Base-by-base conservation (phyloP, 257 asterid species). In the Misopates orontium region DNA sequence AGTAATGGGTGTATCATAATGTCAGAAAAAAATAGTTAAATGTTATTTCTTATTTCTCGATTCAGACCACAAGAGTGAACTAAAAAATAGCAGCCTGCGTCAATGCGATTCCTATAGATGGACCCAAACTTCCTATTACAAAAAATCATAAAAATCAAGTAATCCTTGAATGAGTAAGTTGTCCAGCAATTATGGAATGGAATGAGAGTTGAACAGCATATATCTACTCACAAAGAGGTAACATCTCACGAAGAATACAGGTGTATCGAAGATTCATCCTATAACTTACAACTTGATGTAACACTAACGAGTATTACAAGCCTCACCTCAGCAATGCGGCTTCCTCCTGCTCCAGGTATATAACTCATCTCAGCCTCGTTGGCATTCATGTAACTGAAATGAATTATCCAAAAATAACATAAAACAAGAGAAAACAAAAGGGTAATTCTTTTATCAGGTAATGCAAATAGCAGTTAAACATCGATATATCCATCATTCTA, bases 301-400 rank as follows among this genome's bases (percentile, higher is more conserved):
- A 67, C 36, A 45, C 51, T 56, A 72, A 45, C 48, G 56, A 62
- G 50, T 39, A 66, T 45, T 66, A 52, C 45, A 48, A 48, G 82
- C 57, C 80, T 66, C 72, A 89, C 96, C 88, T 87, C 87, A 48
- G 67, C 39, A 50, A 76, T 41, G 66, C 66, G 84, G 66, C 79
- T 61, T 39, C 84, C 79, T 62, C 88, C 83, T 69, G 78, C 62
- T 62, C 80, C 82, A 48, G 69, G 59, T 15, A 71, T 42, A 75
- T 84, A 52, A 77, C 77, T 67, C 64, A 79, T 71, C 75, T 68
- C 73, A 75, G 59, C 75, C 78, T 82, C 84, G 23, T 73, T 68
- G 71, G 40, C 73, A 48, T 71, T 72, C 52, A 57, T 48, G 80
- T 80, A 83, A 73, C 97, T 90, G 82, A 39, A 66, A 73, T 23